Conservation (phyloP, 1,284 basidiomycete species). For the Heimioporus retisporus region DNA sequence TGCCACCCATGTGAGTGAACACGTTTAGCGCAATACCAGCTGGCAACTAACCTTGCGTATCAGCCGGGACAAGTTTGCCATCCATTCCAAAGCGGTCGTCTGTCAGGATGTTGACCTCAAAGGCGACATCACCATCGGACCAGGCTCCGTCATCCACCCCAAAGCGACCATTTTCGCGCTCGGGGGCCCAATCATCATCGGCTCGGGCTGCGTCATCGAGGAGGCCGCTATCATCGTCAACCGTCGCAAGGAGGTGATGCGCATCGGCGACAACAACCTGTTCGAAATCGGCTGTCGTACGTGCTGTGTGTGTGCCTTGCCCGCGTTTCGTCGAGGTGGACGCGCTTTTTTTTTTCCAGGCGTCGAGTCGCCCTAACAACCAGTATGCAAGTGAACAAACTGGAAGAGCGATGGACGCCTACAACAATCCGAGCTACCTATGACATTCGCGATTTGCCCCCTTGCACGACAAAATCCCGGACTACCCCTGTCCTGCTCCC, state of each 20-base stretch:
- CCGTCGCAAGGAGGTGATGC: conserved; percentile 87
- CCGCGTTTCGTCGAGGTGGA: not conserved
- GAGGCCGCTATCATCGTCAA: conserved; percentile 92
- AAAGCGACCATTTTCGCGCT: conserved; percentile 93
- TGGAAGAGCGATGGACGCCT: conserved; percentile 29
- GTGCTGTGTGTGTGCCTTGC: conserved; percentile 34
- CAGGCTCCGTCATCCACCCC: conserved; percentile 95
- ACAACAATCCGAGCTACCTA: conserved; percentile 22
- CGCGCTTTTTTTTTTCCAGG: conserved; percentile 58
- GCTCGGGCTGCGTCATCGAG: conserved; percentile 91
- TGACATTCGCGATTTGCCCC: not conserved
- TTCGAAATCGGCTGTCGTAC: conserved; percentile 93
- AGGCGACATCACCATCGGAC: conserved; percentile 91
- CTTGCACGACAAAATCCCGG: not conserved
- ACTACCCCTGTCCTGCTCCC: conserved; percentile 20
- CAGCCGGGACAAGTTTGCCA: conserved; percentile 82
- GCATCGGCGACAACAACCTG: conserved; percentile 92
- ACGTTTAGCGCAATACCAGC: no score
- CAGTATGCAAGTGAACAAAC: conserved; percentile 1
- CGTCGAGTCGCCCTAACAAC: conserved; percentile 75
- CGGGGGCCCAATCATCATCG: conserved; percentile 89
- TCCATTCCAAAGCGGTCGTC: conserved; percentile 85
- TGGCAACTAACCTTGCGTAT: conserved; percentile 9
- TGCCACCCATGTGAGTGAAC: conserved; percentile 40
- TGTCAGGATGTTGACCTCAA: conserved; percentile 92